Base-by-base conservation (phyloP, 1,139 yeast genomes). In the Scheffersomyces parashehatae region DNA sequence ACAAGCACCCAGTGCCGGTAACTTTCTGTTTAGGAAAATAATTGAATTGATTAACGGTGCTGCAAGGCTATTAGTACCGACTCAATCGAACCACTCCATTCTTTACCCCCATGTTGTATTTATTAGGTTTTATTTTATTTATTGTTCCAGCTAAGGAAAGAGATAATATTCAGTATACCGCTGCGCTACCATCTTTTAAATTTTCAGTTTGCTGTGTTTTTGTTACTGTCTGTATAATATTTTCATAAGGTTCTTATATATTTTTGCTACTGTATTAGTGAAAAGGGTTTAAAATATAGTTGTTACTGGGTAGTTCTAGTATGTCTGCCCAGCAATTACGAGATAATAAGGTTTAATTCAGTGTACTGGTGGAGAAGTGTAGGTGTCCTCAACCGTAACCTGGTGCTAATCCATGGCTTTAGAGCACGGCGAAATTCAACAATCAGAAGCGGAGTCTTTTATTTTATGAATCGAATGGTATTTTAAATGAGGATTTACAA, bases 1-100 rank as follows among this genome's bases (percentile, higher is more conserved):
- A 41, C 10, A 52, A 58, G 42, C 51, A 61, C 36, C 75, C 75
- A 11, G 48, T 62, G 33, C 51, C 71, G 13, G 68, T 70, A 13
- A 63, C 69, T 36, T 70, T 73, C 53, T 70, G 77, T 51, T 62
- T 73, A 55, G 70, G 73, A 39, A 68, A 68, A 52, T 31, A 20
- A 31, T 6, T 15, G 24, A 15, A 31, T 10, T 14, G n/a, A 31
- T 15, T 24, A 14, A 14, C 15, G 24, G 15, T 31, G 24, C 13
- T 20, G 26, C 9, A 20, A 20, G 26, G 26, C 26, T 7, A 6
- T 20, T 6, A 6, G 26, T 20, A 20, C 26, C 26, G 8, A 20
- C 26, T 20, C 26, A 8, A 20, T 20, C 26, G 26, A 20, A 14
- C 16, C 35, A 31, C 35, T 13, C 35, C 8, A 31, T 14, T 20